A percentile compares a stretch with the other conserved stretches of the same genome.
Evolutionary conservation across 2,329 filamentous ascomycete species (phyloP).

Genomic region (Sclerotiophoma versabilis): DNA sequence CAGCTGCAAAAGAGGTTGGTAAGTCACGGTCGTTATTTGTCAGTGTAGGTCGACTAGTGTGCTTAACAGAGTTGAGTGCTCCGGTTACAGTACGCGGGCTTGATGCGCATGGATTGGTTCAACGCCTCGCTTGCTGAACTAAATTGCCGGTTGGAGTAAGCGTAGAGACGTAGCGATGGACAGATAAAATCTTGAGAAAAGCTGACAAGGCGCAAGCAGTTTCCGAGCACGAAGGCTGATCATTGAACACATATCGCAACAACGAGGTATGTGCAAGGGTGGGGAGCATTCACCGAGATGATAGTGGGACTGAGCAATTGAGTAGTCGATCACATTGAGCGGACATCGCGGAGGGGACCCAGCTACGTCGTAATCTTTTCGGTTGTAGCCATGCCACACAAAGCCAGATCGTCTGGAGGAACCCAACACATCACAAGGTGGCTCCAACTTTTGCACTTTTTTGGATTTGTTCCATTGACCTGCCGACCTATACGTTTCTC

Average conservation of each 20-base stretch:
- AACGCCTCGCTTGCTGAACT: no score
- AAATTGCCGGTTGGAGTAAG: no score
- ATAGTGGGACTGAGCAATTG: not conserved
- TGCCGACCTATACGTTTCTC: conserved; percentile 47
- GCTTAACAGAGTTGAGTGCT: no score
- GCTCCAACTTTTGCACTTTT: conserved; percentile 42
- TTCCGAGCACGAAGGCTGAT: not conserved
- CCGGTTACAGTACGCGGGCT: no score
- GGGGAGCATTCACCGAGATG: not conserved
- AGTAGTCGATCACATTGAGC: conserved; percentile 16
- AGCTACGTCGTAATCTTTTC: conserved; percentile 18
- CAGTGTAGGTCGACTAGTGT: no score
- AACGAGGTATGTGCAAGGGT: not conserved
- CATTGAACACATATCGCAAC: not conserved
- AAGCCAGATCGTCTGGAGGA: conserved; percentile 17
- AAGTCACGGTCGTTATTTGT: no score
- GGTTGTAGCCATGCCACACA: conserved; percentile 17
- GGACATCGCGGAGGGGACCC: conserved; percentile 17
- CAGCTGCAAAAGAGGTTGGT: no score
- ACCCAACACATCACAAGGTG: conserved; percentile 20
- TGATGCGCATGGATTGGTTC: no score
- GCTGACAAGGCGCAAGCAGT: not conserved
- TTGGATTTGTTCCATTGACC: conserved; percentile 50
- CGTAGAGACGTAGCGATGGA: no score
- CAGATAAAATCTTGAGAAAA: no score